Base-by-base conservation (phyloP, 768 basidiomycete genomes). In the Boletus tylopilopsis region DNA sequence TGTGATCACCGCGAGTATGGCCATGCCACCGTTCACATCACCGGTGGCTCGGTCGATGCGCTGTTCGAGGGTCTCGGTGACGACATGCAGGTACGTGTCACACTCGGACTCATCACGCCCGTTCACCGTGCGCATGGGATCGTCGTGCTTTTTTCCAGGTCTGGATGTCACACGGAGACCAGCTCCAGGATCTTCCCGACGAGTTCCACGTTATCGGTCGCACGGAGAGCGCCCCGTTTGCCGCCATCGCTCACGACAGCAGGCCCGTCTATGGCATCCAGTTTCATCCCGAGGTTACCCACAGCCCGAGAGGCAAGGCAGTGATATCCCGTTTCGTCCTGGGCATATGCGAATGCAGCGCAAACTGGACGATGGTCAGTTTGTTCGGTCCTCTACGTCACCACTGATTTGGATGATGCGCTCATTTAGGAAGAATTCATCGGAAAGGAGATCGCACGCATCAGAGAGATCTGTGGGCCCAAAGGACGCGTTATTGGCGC, bases 111-210 rank as follows among this genome's bases (percentile, higher is more conserved):
- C n/a, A n/a, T n/a, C n/a, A n/a, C n/a, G n/a, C n/a, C n/a, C n/a
- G n/a, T n/a, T n/a, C n/a, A n/a, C n/a, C n/a, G n/a, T n/a, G n/a
- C n/a, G n/a, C n/a, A n/a, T n/a, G n/a, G n/a, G n/a, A n/a, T n/a
- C n/a, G n/a, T n/a, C n/a, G n/a, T n/a, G n/a, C n/a, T n/a, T n/a
- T 24, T 29, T n/a, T 41, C 24, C 54, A 98, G 95, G 95, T 98
- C 42, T 98, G 96, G 96, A 98, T 98, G 96, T 97, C 95, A 16
- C 96, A 99, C 65, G 94, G 94, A 11, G 96, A 98, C 70, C 92
- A 95, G 56, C 78, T 98, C 29, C 87, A 84, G 23, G 80, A 76
- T 42, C 79, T 87, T 2, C 96, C 95, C 15, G 71, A 83, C 0
- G 74, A 86, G 59, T 99, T 96, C 71, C 84, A 90, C 62, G 80